Base-by-base conservation (phyloP, 2,329 filamentous ascomycete genomes). In the Fusarium continuum region DNA sequence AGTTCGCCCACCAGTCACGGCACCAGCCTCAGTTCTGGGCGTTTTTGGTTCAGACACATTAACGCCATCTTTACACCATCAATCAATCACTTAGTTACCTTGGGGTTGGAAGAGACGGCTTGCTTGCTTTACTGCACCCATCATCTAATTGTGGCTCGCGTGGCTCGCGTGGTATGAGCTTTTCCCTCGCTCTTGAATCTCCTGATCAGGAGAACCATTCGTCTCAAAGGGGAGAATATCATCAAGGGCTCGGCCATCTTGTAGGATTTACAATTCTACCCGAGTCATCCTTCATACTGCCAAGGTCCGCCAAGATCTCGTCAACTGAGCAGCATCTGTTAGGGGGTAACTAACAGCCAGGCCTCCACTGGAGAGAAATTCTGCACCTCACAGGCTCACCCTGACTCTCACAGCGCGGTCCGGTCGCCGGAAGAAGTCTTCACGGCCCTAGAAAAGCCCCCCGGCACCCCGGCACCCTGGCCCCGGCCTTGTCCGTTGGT, bases 11-110 rank as follows among this genome's bases (percentile, higher is more conserved):
- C 20, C 35, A 51, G 47, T 35, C 48, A 44, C 17, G 14, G 32
- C n/a, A 19, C 43, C 31, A 20, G 20, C 29, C 17, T 45, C 29
- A 25, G 38, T 25, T n/a, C 57, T 39, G 22, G 40, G 43, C 45
- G 17, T 50, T 40, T 22, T 32, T 53, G 50, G 6, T 29, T 48
- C 13, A 41, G 14, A 43, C 41, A 60, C 34, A 38, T 47, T 61
- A 60, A 63, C 60, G 60, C 60, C 52, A 61, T 53, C 45, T 36
- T 64, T 59, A 61, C 58, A 64, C 56, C 47, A 56, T 43, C 26
- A 64, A 57, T 45, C 26, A 38, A 40, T 16, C 28, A 29, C 11
- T 22, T 28, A 22, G 40, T 58, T 29, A 23, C 31, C 41, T 31
- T 59, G 40, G 47, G 26, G 20, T 49, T 17, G n/a, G n/a, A 49